These are phyloP conservation scores for Parastagonospora nodorum DNA, from an alignment of 2,329 filamentous ascomycete genomes.

Conservation along the genomic window DNA sequence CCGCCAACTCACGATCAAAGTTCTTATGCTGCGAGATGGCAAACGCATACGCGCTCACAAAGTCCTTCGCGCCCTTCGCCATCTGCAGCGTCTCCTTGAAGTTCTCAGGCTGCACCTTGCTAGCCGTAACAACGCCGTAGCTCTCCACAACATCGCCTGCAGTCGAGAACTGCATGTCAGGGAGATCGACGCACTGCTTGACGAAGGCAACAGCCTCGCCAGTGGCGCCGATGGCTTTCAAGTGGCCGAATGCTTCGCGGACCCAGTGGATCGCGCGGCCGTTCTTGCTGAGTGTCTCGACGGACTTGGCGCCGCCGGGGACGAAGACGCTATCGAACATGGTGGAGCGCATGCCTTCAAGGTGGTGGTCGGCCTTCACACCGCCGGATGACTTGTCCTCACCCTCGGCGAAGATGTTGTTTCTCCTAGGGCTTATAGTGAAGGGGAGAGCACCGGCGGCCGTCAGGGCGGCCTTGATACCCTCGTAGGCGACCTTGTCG, in stretches of 20 bases:
- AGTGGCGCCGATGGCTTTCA: constrained; percentile 78
- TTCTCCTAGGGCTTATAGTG: constrained; percentile 72
- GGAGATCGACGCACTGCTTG: constrained; percentile 51
- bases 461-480: constrained; percentile 66
- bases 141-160: constrained; percentile 64
- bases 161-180: constrained; percentile 55
- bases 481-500: constrained; percentile 67
- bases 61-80: constrained; percentile 69
- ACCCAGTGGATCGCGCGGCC: constrained; percentile 78
- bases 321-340: constrained; percentile 83
- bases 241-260: constrained; percentile 78
- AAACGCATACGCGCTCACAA: constrained; percentile 72
- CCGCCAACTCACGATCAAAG: constrained; percentile 75
- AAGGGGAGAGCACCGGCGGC: constrained; percentile 70
- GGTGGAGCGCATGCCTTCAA: constrained; percentile 78
- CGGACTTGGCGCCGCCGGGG: constrained; percentile 69
- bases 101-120: constrained; percentile 57
- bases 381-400: constrained; percentile 61
- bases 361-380: constrained; percentile 73
- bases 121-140: constrained; percentile 78
- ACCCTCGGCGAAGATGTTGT: constrained; percentile 66
- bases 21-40: constrained; percentile 74
- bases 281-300: constrained; percentile 68
- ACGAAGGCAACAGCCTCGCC: constrained; percentile 73
- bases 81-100: constrained; percentile 68